Evolutionary conservation across 106 monocot genomes (phyloP).

Genomic region (Platanthera guangdongensis): DNA sequence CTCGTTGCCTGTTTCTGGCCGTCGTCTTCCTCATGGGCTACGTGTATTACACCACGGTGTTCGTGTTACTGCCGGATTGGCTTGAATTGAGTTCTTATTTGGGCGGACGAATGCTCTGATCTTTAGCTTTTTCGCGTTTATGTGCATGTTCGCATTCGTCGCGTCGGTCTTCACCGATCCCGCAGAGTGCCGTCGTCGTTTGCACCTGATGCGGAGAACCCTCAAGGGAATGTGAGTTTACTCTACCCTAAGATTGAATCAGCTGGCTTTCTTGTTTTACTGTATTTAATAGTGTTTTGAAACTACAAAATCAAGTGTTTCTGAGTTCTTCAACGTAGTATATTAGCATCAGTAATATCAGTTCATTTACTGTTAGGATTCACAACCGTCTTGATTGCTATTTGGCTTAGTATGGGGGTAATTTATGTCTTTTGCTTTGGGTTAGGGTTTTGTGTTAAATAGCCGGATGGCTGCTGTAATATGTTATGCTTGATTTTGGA

Average conservation of each 20-base stretch:
- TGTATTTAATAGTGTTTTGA: background rate
- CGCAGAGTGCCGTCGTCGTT: conserved; percentile 38
- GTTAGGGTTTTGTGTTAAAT: too few relatives aligned
- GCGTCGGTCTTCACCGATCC: conserved; percentile 38
- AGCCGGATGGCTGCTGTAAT: too few relatives aligned
- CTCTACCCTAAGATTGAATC: background rate
- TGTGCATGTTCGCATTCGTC: conserved; percentile 33
- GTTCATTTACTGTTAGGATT: too few relatives aligned
- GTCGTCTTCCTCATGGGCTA: conserved; percentile 29
- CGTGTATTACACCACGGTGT: conserved; percentile 53
- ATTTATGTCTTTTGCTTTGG: too few relatives aligned
- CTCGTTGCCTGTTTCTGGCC: conserved; percentile 21
- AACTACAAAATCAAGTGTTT: background rate
- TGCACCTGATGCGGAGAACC: conserved; percentile 39
- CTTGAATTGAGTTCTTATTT: conserved; percentile 24
- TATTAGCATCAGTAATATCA: background rate
- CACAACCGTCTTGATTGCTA: too few relatives aligned
- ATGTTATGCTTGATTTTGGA: too few relatives aligned
- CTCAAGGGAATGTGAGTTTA: conserved; percentile 29
- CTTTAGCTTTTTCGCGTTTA: conserved; percentile 35
- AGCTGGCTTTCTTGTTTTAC: background rate
- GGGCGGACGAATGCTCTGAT: conserved; percentile 27
- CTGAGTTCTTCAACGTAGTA: background rate
- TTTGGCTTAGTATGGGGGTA: too few relatives aligned
- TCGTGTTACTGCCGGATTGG: conserved; percentile 52